Evolutionary conservation across 2,329 filamentous ascomycete genomes (phyloP), one percentile per base, ranked within the genome.

Genomic region (Beauveria scarabaeidicola): DNA sequence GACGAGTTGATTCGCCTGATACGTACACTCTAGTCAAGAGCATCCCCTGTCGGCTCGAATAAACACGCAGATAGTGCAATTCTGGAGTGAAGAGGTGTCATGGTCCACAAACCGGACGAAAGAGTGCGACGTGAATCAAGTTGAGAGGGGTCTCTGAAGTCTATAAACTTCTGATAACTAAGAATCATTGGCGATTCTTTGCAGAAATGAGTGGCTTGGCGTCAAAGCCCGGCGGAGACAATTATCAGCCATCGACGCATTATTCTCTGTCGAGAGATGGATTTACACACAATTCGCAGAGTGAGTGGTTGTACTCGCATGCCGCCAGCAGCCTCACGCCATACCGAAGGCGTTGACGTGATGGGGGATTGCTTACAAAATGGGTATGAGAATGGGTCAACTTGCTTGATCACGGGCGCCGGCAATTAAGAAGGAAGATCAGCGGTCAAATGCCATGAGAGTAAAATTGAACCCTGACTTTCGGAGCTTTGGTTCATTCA

Each of bases 311-410:
- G 38, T 19, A 23, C 15, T 8, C 43, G 8, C n/a, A 10, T 44
- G 6, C 3, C 3, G 1, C 27, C 47, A 36, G 59, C 40, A 25
- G 40, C 40, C 29, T 61, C 51, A 50, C 61, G 61, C 52, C 61
- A 63, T 63, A 61, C 27, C 1, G 21, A 36, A 44, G 19, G 10
- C 25, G 55, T 60, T 63, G 61, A 62, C 61, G 61, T 63, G 61
- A 57, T 62, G 53, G 19, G 19, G n/a, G n/a, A 21, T 27, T 15
- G 19, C 61, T 56, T 62, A 61, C 52, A 46, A 32, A 21, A 46
- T n/a, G 11, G 32, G 38, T 5, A 8, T 19, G 25, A 21, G 11
- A 36, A 19, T 32, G 8, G 17, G 23, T 13, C 51, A 43, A 43
- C 41, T 54, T 17, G 25, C 40, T 19, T n/a, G 21, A 19, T 32